These are phyloP conservation scores for Coffea humblotiana DNA, from an alignment of 305 asterid species.

Conservation along the genomic window DNA sequence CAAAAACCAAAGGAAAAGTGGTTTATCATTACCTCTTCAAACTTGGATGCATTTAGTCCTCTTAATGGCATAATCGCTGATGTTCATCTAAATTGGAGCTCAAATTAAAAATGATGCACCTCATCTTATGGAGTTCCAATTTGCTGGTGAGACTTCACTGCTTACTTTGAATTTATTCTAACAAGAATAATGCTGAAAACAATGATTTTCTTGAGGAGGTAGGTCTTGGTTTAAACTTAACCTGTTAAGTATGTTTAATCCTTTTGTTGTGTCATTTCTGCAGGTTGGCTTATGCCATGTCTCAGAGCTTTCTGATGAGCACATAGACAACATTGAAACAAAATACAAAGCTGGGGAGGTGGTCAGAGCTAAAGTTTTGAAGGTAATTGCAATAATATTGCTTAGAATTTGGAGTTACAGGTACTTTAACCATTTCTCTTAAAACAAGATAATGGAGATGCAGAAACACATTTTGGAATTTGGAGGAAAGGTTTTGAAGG, in stretches of 20 bases:
- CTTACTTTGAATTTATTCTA: neutral
- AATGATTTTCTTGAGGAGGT: neutral
- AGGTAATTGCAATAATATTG: constrained; percentile 46
- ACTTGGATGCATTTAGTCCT: neutral
- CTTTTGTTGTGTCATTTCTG: constrained; percentile 1
- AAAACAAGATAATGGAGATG: neutral
- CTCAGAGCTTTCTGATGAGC: constrained; percentile 87
- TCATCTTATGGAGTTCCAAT: neutral
- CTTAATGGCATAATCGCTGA: neutral
- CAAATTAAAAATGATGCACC: neutral
- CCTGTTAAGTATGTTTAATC: neutral
- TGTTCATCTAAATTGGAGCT: neutral
- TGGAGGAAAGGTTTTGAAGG: too few relatives aligned
- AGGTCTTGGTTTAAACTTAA: neutral
- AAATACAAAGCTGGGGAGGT: constrained; percentile 68
- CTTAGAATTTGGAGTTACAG: neutral
- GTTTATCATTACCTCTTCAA: neutral
- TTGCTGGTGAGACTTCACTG: neutral
- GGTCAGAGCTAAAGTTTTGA: constrained; percentile 76
- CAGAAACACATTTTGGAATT: neutral
- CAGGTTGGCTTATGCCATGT: constrained; percentile 97
- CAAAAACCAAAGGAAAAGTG: neutral
- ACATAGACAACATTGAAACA: constrained; percentile 46
- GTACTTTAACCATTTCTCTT: neutral
- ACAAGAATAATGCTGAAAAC: neutral